Conservation (phyloP, 495 filamentous ascomycete genomes). For the Neurospora sublineolata region DNA sequence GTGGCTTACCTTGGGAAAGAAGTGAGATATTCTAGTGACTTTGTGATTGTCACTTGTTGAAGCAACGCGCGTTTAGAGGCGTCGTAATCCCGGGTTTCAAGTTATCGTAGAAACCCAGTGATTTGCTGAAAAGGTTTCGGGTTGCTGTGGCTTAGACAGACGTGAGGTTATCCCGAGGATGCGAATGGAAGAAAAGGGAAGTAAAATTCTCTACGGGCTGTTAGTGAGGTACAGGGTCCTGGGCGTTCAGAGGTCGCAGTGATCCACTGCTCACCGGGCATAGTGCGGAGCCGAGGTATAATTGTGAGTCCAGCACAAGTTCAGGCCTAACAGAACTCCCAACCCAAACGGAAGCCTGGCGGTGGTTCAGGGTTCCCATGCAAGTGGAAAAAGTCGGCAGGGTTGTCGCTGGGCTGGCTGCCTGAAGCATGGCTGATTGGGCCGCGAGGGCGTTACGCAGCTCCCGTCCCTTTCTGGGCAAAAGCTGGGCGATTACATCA, state of each 20-base stretch:
- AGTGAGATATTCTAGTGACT: background rate
- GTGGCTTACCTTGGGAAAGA: background rate
- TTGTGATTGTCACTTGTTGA: background rate
- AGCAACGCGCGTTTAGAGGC: background rate
- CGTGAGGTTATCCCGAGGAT: conserved; percentile 13
- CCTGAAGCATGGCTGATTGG: conserved; percentile 23
- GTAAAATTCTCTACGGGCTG: conserved; percentile 8
- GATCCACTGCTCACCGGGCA: background rate
- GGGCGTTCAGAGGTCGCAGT: background rate
- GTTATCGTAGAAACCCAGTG: background rate
- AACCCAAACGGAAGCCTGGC: background rate
- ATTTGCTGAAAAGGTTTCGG: background rate
- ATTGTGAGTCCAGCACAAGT: background rate
- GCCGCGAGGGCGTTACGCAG: conserved; percentile 19
- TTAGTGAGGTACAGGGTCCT: conserved; percentile 3
- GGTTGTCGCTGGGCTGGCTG: conserved; percentile 4
- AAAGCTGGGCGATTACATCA: conserved; percentile 16
- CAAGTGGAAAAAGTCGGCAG: background rate
- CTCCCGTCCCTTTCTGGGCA: conserved; percentile 1
- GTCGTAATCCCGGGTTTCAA: background rate
- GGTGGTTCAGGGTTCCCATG: background rate
- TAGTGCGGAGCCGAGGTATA: background rate
- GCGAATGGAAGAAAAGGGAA: conserved; percentile 7
- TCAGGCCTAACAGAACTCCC: background rate
- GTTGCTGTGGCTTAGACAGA: background rate